These are phyloP conservation scores for Pythium chondricola DNA, from an alignment of 352 stramenopile species.

Conservation along the genomic window DNA sequence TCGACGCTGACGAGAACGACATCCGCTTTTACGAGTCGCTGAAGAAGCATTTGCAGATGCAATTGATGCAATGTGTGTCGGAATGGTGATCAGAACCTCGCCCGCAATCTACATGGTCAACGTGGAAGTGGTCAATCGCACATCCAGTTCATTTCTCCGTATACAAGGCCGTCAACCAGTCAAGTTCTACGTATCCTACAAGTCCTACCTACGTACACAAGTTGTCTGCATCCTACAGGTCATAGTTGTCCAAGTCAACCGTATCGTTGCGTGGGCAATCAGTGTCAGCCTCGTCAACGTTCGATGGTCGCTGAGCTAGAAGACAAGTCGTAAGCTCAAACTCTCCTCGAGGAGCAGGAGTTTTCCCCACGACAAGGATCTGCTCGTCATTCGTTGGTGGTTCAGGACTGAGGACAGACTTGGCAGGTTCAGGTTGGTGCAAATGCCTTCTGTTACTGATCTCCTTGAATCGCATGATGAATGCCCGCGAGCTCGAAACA, in stretches of 20 bases:
- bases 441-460: too few species aligned
- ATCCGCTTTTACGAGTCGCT: slow-evolving; percentile 12
- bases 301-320: too few species aligned
- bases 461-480: too few species aligned
- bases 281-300: not conserved
- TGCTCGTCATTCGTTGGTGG: too few species aligned
- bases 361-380: too few species aligned
- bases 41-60: slow-evolving; percentile 4
- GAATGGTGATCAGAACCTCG: not conserved
- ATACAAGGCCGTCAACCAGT: not conserved
- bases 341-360: too few species aligned
- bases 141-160: too few species aligned
- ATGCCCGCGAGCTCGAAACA: too few species aligned
- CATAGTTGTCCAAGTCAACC: slow-evolving; percentile 4
- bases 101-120: not conserved
- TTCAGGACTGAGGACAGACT: too few species aligned
- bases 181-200: not conserved
- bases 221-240: not conserved
- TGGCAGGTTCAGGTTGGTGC: too few species aligned
- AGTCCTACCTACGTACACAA: not conserved
- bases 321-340: too few species aligned
- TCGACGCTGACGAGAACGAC: slow-evolving; percentile 1
- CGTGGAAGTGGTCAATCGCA: too few species aligned
- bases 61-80: slow-evolving; percentile 11
- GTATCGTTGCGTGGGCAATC: not conserved